Base-by-base conservation (phyloP, 2,329 filamentous ascomycete genomes). In the Boeremia lycopersici region DNA sequence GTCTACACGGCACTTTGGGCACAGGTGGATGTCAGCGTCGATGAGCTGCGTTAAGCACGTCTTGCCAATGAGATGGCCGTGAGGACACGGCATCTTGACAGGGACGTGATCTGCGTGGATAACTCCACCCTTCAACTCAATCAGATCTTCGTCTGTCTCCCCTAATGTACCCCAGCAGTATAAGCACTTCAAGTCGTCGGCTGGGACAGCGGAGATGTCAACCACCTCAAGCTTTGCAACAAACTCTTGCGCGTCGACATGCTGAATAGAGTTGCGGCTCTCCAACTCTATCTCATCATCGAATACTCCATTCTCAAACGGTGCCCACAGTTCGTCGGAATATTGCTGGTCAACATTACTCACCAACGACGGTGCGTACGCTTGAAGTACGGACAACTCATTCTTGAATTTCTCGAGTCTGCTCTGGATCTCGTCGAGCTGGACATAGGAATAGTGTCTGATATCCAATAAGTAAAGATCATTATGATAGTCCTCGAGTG, bases 21-120 rank as follows among this genome's bases (percentile, higher is more conserved):
- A 65, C 4, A 10, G 25, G 19, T 33, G 48, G n/a, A 29, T 33
- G 4, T 33, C 41, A 9, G 23, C 40, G 29, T 43, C 52, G 17
- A 56, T 31, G 17, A 44, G 48, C 28, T 56, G 48, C 17, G 59
- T 48, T 41, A 59, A 30, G 23, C 57, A 60, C 8, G 29, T 40
- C 13, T 44, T 26, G 10, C 60, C 56, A 28, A 63, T 52, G 13
- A 63, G 38, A 38, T 60, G 55, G 11, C 56, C 50, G 30, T 49
- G 19, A 8, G 25, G 34, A 30, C 34, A 63, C 5, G 48, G 56
- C 33, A 57, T 56, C 19, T 33, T 48, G 11, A 61, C 50, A 9
- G 56, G 53, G 17, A 44, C 45, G 33, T 63, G 57, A 11, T 56
- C 36, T 5, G 45, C 36, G 28, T 35, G 12, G 19, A 35, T 33